phyloP scores from a whole-genome alignment of 495 filamentous ascomycete genomes.

The Tuber indicum region DNA sequence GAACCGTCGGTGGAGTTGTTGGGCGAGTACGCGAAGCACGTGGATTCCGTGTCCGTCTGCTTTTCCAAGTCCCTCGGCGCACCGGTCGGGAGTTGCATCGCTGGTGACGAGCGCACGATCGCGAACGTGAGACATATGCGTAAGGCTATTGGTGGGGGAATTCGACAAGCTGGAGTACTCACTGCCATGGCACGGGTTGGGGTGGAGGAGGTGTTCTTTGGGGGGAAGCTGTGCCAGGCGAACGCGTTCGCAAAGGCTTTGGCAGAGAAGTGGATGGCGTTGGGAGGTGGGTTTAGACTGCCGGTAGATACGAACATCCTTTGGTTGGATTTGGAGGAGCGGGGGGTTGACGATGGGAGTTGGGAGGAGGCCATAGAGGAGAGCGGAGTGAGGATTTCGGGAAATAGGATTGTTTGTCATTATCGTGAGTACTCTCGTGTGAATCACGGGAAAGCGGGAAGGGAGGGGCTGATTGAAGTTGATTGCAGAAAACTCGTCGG shows the following conservation, averaged over 20 bases:
- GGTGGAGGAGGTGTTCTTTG: constrained; percentile 65
- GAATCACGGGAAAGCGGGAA: neutral
- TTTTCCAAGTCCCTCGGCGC: constrained; percentile 88
- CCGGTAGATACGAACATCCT: constrained; percentile 89
- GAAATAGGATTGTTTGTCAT: constrained; percentile 56
- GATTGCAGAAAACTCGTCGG: constrained; percentile 49
- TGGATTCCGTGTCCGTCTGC: constrained; percentile 77
- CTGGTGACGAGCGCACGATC: constrained; percentile 60
- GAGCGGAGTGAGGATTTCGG: constrained; percentile 51
- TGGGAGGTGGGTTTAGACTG: constrained; percentile 55
- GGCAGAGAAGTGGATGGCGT: constrained; percentile 55
- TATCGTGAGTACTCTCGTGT: constrained; percentile 45
- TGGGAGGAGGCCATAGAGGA: constrained; percentile 49
- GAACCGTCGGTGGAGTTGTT: constrained; percentile 51
- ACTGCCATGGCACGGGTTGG: constrained; percentile 56
- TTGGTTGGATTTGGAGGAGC: constrained; percentile 69
- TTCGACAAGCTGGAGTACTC: constrained; percentile 62
- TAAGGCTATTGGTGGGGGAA: constrained; percentile 77
- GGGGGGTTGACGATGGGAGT: constrained; percentile 47
- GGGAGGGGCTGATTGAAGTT: neutral
- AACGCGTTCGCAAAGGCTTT: constrained; percentile 62
- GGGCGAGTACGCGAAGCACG: constrained; percentile 60
- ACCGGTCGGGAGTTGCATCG: constrained; percentile 73
- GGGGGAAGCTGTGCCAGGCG: constrained; percentile 56
- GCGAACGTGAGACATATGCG: constrained; percentile 65